Percentiles rank a stretch among this genome's conserved stretches.
Conservation (phyloP, 768 basidiomycete species). For the Mycena leptocephala region DNA sequence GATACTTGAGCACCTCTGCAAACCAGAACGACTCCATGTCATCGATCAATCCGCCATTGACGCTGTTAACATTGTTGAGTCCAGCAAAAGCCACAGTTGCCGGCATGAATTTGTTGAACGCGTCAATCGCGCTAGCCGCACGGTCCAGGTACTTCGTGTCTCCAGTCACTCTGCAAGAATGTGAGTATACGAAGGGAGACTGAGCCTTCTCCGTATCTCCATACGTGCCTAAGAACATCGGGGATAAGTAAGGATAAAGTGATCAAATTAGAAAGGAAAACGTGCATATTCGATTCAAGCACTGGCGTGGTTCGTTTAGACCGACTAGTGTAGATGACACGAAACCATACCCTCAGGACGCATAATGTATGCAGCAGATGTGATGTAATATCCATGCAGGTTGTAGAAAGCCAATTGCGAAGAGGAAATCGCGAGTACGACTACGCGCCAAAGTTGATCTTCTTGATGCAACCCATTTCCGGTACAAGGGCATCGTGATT, state of each 20-base stretch:
- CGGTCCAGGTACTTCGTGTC: conserved; percentile 78
- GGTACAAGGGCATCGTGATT: too few species aligned
- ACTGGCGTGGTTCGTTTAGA: conserved; percentile 48
- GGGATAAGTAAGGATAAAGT: not conserved
- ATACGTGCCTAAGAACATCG: not conserved
- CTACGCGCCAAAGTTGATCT: too few species aligned
- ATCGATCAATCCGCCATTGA: conserved; percentile 62
- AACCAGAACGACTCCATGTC: conserved; percentile 79
- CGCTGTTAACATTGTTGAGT: conserved; percentile 70
- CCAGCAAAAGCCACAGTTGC: conserved; percentile 67
- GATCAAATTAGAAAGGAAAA: not conserved
- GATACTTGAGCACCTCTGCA: conserved; percentile 78
- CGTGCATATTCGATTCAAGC: conserved; percentile 73
- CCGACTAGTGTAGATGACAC: too few species aligned
- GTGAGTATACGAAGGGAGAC: conserved; percentile 63
- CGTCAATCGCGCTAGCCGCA: conserved; percentile 70
- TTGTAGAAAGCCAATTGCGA: conserved; percentile 69
- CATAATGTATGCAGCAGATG: conserved; percentile 68
- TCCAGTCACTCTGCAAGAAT: conserved; percentile 83
- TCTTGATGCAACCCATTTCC: too few species aligned
- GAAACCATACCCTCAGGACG: conserved; percentile 68
- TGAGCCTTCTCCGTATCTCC: not conserved
- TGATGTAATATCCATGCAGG: conserved; percentile 78
- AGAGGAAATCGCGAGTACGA: conserved; percentile 48
- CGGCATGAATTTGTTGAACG: conserved; percentile 71